A percentile compares a stretch with the other conserved stretches of the same genome.
These are phyloP conservation scores for Saccharomycopsis capsularis DNA, from an alignment of 805 yeast species.

Conservation along the genomic window DNA sequence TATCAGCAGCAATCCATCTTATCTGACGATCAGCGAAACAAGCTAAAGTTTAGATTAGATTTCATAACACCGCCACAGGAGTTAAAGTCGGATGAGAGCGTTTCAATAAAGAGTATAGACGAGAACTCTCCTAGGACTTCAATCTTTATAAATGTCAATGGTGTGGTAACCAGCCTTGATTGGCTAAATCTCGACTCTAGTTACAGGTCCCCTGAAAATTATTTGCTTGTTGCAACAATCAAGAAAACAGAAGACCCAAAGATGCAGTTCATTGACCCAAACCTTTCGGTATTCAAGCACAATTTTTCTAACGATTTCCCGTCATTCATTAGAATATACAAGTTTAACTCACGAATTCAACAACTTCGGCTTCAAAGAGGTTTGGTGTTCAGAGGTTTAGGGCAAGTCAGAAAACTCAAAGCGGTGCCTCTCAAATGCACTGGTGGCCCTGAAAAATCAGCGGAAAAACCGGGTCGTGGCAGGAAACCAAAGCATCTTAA, in stretches of 20 bases:
- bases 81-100: neutral
- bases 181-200: conserved; percentile 10
- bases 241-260: neutral
- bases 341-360: neutral
- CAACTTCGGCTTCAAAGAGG: neutral
- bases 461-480: no score
- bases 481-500: neutral
- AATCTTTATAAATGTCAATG: conserved; percentile 4
- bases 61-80: neutral
- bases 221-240: conserved; percentile 8
- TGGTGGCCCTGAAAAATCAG: no score
- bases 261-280: neutral
- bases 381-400: conserved; percentile 6
- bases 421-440: neutral
- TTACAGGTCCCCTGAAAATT: neutral
- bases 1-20: neutral
- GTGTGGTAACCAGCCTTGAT: conserved; percentile 7
- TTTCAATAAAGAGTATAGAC: neutral
- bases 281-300: conserved; percentile 1
- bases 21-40: neutral
- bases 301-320: neutral
- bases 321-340: conserved; percentile 5
- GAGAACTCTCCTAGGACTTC: neutral
- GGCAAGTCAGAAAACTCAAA: neutral
- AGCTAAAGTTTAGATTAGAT: neutral